These are phyloP conservation scores for Microbotryomycetes sp. DNA, from an alignment of 1,284 basidiomycete species.

Conservation along the genomic window DNA sequence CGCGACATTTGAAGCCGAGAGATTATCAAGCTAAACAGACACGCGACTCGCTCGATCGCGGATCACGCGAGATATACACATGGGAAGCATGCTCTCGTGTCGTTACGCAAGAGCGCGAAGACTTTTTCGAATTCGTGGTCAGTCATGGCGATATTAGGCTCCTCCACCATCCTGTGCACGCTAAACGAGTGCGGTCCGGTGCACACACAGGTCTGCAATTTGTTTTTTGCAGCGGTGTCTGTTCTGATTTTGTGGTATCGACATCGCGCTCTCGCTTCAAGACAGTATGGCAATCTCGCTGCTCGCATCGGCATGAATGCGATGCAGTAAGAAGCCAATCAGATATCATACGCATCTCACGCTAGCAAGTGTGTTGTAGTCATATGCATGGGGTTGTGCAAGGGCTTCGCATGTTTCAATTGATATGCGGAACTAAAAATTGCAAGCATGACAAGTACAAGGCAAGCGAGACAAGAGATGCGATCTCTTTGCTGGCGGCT, in stretches of 20 bases:
- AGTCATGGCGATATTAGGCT: not conserved
- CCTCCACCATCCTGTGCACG: not conserved
- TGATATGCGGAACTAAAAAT: not conserved
- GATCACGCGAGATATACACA: slow-evolving; percentile 7
- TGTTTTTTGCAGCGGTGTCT: slow-evolving; percentile 16
- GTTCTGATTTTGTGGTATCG: slow-evolving; percentile 13
- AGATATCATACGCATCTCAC: not conserved
- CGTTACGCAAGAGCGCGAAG: slow-evolving; percentile 17
- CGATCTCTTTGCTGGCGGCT: not conserved
- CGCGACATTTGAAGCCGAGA: not conserved
- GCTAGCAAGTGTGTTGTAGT: not conserved
- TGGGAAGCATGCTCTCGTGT: slow-evolving; percentile 27
- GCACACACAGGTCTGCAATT: slow-evolving; percentile 23
- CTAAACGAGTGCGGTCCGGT: not conserved
- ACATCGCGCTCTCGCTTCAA: slow-evolving; percentile 20
- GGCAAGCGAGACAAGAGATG: too few relatives aligned
- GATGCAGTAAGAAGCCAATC: not conserved
- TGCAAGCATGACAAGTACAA: not conserved
- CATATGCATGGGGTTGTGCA: too few relatives aligned
- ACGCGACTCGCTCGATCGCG: not conserved
- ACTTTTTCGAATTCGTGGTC: slow-evolving; percentile 30
- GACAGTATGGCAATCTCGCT: slow-evolving; percentile 23
- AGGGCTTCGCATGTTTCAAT: too few relatives aligned
- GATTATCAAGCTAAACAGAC: slow-evolving; percentile 2
- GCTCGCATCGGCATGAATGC: slow-evolving; percentile 14